Base-by-base conservation (phyloP, 345 rosid species). In the Angophora floribunda region DNA sequence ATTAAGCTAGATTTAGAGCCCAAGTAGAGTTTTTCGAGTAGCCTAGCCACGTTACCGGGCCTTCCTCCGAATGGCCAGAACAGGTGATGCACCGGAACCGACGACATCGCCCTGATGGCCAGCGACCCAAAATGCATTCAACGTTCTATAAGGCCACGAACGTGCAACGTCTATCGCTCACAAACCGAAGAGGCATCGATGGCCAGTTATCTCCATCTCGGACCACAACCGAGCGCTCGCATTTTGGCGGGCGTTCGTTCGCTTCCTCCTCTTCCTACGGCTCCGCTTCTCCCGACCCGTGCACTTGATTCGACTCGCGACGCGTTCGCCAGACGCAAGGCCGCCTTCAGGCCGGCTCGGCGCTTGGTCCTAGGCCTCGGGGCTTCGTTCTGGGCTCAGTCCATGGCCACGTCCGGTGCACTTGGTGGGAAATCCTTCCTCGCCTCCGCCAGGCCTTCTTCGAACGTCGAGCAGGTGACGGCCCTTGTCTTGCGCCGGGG, bases 381-480 rank as follows among this genome's bases (percentile, higher is more conserved):
- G 28, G 92, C 91, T 85, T 92, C 96, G 13, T 91, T 94, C 89
- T 95, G 95, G 97, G 89, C 92, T 53, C 95, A 91, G 88, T 90
- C 87, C 67, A 86, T 93, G 93, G 92, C 87, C 90, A 93, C 91
- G 95, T 93, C 93, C 67, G 91, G 91, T 70, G 86, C 67, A 30
- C 51, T 86, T 87, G 93, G 91, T 57, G 90, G 90, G 87, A 96
- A 91, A 7, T 91, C 93, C 51, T 95, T 93, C 93, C 88, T 94
- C 51, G 99, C 97, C 90, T 95, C 95, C 36, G 99, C 99, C 5
- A 96, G 95, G 87, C 96, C 93, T 87, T 93, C 93, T 75, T 87
- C 89, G 17, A 57, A 93, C 49, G 87, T 96, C 78, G 99, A 95
- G 88, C 92, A 95, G 99, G 97, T 97, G 22, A 86, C n/a, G 87